These are phyloP conservation scores for Ampelocalamus luodianensis DNA, from an alignment of 176 grass and related monocot species.

Conservation along the genomic window DNA sequence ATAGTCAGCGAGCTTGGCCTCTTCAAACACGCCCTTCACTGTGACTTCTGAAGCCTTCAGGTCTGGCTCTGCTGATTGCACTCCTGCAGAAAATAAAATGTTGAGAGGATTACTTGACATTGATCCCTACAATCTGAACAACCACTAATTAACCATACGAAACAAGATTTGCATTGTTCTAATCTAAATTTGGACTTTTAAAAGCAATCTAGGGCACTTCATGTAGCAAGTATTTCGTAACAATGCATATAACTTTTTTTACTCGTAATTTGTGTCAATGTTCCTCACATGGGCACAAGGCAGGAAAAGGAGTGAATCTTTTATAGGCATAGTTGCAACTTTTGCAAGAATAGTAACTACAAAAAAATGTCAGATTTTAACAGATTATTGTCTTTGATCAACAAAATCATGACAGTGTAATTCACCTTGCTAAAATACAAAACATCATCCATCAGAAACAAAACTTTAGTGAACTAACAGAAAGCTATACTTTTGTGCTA, in stretches of 20 bases:
- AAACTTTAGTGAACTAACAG: neutral
- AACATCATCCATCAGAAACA: conserved; percentile 16
- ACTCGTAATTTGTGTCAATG: neutral
- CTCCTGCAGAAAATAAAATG: conserved; percentile 47
- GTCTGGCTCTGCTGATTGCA: conserved; percentile 70
- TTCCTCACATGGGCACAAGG: neutral
- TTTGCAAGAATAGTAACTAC: neutral
- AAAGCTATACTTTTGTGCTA: neutral
- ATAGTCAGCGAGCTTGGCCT: conserved; percentile 63
- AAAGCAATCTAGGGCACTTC: neutral
- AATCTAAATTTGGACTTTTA: neutral
- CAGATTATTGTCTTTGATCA: neutral
- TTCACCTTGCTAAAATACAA: conserved; percentile 21
- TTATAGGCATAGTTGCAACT: conserved; percentile 1
- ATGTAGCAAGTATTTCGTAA: neutral
- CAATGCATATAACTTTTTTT: neutral
- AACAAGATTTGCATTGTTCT: neutral
- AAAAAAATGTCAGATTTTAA: neutral
- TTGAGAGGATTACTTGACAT: neutral
- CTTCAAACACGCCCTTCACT: conserved; percentile 71
- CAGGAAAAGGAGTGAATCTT: neutral
- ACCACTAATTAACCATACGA: neutral
- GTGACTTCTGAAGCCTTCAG: conserved; percentile 72
- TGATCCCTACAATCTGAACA: neutral
- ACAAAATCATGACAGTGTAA: neutral